phyloP scores from a whole-genome alignment of 2,329 filamentous ascomycete species.

The Fusarium chaquense region DNA sequence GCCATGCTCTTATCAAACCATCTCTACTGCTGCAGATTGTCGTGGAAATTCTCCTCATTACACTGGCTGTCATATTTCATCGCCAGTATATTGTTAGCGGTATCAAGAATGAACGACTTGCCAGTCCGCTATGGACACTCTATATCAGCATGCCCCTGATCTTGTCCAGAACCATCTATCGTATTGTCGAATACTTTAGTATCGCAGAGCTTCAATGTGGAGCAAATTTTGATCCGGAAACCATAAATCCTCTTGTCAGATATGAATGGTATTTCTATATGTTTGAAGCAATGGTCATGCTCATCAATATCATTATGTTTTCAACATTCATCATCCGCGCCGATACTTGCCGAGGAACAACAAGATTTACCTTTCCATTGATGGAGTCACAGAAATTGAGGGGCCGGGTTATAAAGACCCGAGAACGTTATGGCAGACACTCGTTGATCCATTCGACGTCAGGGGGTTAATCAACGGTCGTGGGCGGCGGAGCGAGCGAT shows the following conservation, averaged over 20 bases:
- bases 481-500: constrained; percentile 49
- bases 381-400: constrained; percentile 62
- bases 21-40: constrained; percentile 67
- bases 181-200: constrained; percentile 70
- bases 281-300: constrained; percentile 67
- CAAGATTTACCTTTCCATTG: constrained; percentile 62
- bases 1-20: constrained; percentile 62
- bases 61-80: constrained; percentile 64
- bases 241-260: constrained; percentile 60
- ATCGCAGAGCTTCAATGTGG: constrained; percentile 57
- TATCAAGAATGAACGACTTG: constrained; percentile 51
- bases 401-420: constrained; percentile 64
- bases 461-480: constrained; percentile 51
- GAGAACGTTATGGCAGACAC: constrained; percentile 57
- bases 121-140: constrained; percentile 59
- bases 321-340: constrained; percentile 65
- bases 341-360: constrained; percentile 62
- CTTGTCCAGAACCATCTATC: constrained; percentile 66
- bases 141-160: constrained; percentile 65
- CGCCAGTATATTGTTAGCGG: constrained; percentile 55
- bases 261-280: constrained; percentile 72
- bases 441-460: constrained; percentile 58
- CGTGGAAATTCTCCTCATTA: constrained; percentile 63
- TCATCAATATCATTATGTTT: constrained; percentile 62
- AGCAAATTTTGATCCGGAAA: constrained; percentile 52